phyloP scores from a whole-genome alignment of 768 basidiomycete species.

The Suillus hirtellus region DNA sequence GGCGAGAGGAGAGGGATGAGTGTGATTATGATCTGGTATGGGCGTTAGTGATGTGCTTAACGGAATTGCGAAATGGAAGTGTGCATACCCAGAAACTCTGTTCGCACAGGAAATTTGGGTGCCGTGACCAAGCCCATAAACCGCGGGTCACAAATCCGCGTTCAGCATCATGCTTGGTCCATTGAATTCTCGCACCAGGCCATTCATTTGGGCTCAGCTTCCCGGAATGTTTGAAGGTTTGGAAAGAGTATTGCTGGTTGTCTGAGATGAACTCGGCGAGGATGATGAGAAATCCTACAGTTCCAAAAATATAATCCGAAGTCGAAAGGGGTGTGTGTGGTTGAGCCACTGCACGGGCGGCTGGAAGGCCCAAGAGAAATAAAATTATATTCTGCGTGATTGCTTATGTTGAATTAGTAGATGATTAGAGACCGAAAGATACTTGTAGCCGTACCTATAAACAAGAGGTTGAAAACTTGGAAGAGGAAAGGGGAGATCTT shows the following conservation, averaged over 20 bases:
- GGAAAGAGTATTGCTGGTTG: conserved; percentile 88
- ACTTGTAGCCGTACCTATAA: conserved; percentile 55
- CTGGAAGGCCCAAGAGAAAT: conserved; percentile 65
- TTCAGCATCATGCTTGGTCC: conserved; percentile 65
- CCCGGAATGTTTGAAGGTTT: conserved; percentile 66
- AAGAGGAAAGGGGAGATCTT: conserved; percentile 56
- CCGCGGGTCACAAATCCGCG: conserved; percentile 87
- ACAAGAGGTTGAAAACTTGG: conserved; percentile 60
- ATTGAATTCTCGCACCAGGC: conserved; percentile 63
- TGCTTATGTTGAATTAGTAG: conserved; percentile 40
- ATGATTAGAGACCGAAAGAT: background rate
- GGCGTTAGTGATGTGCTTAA: conserved; percentile 12
- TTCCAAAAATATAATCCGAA: conserved; percentile 65
- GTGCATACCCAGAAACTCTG: conserved; percentile 78
- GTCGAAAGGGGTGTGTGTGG: conserved; percentile 50
- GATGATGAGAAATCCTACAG: conserved; percentile 58
- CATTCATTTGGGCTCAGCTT: conserved; percentile 49
- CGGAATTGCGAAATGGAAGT: background rate
- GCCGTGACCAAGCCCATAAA: conserved; percentile 83
- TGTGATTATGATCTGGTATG: conserved; percentile 61
- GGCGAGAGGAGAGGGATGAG: conserved; percentile 62
- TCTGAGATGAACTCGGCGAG: conserved; percentile 82
- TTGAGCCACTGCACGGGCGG: conserved; percentile 54
- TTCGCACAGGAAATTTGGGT: conserved; percentile 93
- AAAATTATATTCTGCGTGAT: conserved; percentile 81